Conservation (phyloP, 2,329 filamentous ascomycete species). For the Pseudogymnoascus sp. region DNA sequence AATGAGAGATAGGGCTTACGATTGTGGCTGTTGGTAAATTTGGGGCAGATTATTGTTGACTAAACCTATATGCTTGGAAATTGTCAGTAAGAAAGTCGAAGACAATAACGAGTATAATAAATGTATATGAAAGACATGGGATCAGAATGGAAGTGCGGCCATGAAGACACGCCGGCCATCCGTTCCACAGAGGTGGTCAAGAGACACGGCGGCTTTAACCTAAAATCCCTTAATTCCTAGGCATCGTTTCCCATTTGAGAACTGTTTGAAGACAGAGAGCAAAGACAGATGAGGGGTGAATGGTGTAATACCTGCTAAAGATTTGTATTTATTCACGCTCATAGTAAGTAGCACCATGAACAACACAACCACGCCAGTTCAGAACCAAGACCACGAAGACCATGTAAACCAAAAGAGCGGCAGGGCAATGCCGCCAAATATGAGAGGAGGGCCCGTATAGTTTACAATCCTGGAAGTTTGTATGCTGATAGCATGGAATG, state of each 20-base stretch:
- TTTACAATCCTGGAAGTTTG: neutral
- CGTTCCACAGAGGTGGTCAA: neutral
- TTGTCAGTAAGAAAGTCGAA: neutral
- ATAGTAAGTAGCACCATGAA: neutral
- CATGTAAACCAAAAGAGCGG: neutral
- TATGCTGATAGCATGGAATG: neutral
- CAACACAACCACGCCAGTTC: neutral
- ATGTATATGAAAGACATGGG: neutral
- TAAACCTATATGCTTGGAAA: neutral
- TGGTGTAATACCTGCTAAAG: neutral
- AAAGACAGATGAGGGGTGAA: neutral
- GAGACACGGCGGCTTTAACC: neutral
- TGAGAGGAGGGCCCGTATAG: neutral
- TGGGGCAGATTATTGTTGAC: neutral
- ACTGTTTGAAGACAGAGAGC: neutral
- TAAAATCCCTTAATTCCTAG: slow-evolving; percentile 10
- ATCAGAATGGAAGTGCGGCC: slow-evolving; percentile 7
- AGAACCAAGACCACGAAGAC: neutral
- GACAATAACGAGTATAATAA: neutral
- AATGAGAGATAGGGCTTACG: neutral
- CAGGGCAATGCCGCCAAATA: neutral
- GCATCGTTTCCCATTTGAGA: slow-evolving; percentile 1
- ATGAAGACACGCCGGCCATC: neutral
- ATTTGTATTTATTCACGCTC: neutral
- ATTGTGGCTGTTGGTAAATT: neutral